Evolutionary conservation across 352 stramenopile genomes (phyloP).

Genomic region (Pythium sukuiense): DNA sequence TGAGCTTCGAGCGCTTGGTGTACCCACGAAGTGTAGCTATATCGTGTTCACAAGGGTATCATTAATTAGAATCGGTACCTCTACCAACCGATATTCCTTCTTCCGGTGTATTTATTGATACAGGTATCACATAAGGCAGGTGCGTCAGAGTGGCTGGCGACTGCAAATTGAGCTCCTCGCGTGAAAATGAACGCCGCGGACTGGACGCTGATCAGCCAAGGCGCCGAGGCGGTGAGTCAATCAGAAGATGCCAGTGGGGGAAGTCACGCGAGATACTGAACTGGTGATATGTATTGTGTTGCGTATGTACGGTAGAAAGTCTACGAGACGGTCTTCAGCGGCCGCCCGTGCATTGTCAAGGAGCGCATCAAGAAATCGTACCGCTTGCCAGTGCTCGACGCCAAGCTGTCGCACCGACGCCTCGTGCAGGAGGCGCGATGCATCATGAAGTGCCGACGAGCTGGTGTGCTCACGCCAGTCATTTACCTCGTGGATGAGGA

Average conservation of each 20-base stretch:
- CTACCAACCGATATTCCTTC: too few species aligned
- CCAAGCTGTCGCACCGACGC: conserved; percentile 78
- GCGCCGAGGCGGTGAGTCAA: conserved; percentile 78
- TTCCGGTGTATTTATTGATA: not conserved
- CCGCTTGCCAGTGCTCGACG: conserved; percentile 69
- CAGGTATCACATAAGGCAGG: not conserved
- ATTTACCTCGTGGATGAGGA: conserved; percentile 85
- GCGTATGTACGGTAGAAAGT: conserved; percentile 49
- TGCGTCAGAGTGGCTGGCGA: not conserved
- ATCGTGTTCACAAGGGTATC: too few species aligned
- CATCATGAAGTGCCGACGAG: conserved; percentile 78
- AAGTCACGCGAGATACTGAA: too few species aligned
- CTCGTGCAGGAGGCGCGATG: conserved; percentile 81
- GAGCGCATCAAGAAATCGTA: conserved; percentile 85
- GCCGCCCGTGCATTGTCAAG: conserved; percentile 75
- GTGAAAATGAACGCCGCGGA: conserved; percentile 36
- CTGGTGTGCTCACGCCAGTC: conserved; percentile 64
- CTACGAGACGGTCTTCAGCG: conserved; percentile 67
- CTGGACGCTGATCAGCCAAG: conserved; percentile 76
- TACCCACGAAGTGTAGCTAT: too few species aligned
- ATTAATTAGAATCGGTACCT: too few species aligned
- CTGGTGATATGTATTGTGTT: not conserved
- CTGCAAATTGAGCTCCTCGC: not conserved
- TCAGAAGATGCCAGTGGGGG: too few species aligned
- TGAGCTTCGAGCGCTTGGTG: too few species aligned